Evolutionary conservation across 1,284 basidiomycete genomes (phyloP), one percentile per base, ranked within the genome.

Genomic region (Veloporphyrellus conicus): DNA sequence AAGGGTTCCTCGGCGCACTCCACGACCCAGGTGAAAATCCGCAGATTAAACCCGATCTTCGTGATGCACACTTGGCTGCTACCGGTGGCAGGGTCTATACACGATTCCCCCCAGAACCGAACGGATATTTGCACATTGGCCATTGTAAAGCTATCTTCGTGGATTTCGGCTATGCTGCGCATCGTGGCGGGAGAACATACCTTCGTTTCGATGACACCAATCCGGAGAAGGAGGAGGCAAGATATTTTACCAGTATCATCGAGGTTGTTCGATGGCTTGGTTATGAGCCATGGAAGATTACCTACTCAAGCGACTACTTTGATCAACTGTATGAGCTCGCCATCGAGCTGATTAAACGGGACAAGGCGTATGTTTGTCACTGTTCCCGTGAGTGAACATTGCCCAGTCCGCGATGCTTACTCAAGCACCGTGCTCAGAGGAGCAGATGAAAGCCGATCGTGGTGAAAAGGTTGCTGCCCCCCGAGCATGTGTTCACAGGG

Each of bases 121-220:
- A 99, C 66, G 95, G 95, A 6, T 98, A 82, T 72, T 76, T 98
- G 41, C 94, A 97, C 67, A 93, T 97, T 51, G 94, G 93, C 4
- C 96, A 99, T 64, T 96, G 94, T 45, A 99, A 99, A 68, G 95
- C 96, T 7, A 98, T 99, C 61, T 96, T 97, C 61, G 84, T 99
- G 58, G 91, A 96, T 71, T 99, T 99, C 69, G 96, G 96, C 25
- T 99, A 92, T 66, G 96, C 96, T 22, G 91, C 92, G 19, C 84
- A 91, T 68, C 79, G 98, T 65, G 80, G 81, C 18, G 96, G 96
- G 25, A 83, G 88, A 60, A 93, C 90, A 57, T 98, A 97, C 66
- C 77, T 99, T 39, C 84, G 94, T 48, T 99, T 90, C 64, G 96
- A 99, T 66, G 96, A 99, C 69, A 99, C 96, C 32, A 99, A 99